Percentiles rank a stretch among this genome's conserved stretches.
Evolutionary conservation across 768 basidiomycete genomes (phyloP).

Genomic region (Lactarius akahatsu): DNA sequence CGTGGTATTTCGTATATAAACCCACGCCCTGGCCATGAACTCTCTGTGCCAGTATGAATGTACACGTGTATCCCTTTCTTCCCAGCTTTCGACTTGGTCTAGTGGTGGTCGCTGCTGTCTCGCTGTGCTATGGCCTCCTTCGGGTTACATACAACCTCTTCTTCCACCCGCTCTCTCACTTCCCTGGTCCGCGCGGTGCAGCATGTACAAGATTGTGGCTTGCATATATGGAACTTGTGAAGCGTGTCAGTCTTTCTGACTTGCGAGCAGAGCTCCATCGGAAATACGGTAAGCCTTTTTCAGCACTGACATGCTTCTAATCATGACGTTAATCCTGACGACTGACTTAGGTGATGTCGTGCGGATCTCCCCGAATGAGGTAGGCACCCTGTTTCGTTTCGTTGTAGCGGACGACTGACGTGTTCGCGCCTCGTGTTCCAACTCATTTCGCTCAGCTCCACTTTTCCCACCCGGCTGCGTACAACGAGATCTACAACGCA

Average conservation of each 20-base stretch:
- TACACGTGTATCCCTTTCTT: not conserved
- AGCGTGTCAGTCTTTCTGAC: slow-evolving; percentile 12
- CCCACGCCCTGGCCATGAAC: not conserved
- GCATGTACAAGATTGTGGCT: slow-evolving; percentile 25
- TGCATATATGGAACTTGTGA: slow-evolving; percentile 21
- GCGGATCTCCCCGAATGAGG: slow-evolving; percentile 24
- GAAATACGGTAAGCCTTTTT: slow-evolving; percentile 13
- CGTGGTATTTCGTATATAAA: not conserved
- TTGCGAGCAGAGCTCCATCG: slow-evolving; percentile 18
- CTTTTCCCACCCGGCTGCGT: slow-evolving; percentile 15
- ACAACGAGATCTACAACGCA: slow-evolving; percentile 22
- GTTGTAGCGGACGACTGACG: not conserved
- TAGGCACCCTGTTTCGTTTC: not conserved
- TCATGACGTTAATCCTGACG: not conserved
- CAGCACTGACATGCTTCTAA: not conserved
- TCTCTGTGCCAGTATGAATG: not conserved
- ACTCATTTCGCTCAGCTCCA: slow-evolving; percentile 11
- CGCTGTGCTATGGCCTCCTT: slow-evolving; percentile 5
- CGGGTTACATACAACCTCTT: slow-evolving; percentile 10
- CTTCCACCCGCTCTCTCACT: slow-evolving; percentile 22
- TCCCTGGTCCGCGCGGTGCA: slow-evolving; percentile 23
- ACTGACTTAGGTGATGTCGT: slow-evolving; percentile 15
- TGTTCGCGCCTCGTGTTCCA: not conserved
- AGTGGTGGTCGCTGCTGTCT: not conserved
- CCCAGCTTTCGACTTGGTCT: slow-evolving; percentile 4